Conservation (phyloP, 495 filamentous ascomycete genomes). For the Saxispiralis lemnorum region DNA sequence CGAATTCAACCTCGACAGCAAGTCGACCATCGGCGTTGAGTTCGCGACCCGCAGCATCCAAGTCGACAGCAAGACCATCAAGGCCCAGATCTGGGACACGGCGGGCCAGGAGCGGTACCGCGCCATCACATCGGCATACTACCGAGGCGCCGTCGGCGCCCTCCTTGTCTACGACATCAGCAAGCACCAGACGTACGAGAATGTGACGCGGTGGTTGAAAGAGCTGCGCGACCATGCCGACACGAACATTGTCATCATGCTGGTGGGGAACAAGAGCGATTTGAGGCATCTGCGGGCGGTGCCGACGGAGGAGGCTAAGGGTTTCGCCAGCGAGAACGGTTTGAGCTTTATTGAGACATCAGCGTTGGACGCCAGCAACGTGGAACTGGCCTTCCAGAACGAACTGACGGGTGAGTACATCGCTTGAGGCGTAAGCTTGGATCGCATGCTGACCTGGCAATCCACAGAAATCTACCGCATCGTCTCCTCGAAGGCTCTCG, state of each 20-base stretch:
- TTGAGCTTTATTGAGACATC: conserved; percentile 98
- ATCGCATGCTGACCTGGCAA: neutral
- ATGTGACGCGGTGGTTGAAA: conserved; percentile 97
- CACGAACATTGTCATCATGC: conserved; percentile 98
- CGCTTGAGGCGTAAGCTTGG: too few relatives aligned
- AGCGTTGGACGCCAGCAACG: conserved; percentile 94
- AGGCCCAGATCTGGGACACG: conserved; percentile 99
- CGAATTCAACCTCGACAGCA: conserved; percentile 99
- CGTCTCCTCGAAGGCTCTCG: conserved; percentile 90
- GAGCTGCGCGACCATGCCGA: conserved; percentile 96
- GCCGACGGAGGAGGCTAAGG: conserved; percentile 93
- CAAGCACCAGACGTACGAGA: conserved; percentile 98
- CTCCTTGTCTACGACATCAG: conserved; percentile 98
- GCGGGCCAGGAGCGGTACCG: conserved; percentile 97
- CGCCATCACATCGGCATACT: conserved; percentile 97
- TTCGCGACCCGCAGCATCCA: conserved; percentile 98
- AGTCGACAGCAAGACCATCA: conserved; percentile 99
- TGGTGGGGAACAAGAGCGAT: conserved; percentile 99
- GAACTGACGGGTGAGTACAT: conserved; percentile 73
- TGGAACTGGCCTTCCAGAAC: conserved; percentile 98
- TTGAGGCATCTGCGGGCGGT: conserved; percentile 93
- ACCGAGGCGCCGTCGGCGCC: conserved; percentile 90
- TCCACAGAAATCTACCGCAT: conserved; percentile 92
- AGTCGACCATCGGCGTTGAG: conserved; percentile 99
- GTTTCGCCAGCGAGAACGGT: conserved; percentile 94